Evolutionary conservation across 1,284 basidiomycete genomes (phyloP).

Genomic region (Trichosporon asahii): DNA sequence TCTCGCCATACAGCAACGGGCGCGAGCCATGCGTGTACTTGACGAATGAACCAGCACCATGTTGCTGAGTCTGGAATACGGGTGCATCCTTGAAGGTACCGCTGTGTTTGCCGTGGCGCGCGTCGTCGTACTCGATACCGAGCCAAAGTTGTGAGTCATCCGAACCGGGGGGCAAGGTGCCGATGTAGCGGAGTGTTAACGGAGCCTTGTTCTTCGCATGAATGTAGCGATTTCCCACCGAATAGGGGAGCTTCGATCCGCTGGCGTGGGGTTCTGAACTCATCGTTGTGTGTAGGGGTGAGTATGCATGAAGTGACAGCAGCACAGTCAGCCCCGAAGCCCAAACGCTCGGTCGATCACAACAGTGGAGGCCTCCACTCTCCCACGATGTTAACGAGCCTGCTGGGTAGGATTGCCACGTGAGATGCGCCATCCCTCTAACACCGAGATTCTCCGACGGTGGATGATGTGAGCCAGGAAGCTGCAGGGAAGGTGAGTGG

Average conservation of each 20-base stretch:
- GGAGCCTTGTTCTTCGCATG: conserved; percentile 37
- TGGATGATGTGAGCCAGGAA: background rate
- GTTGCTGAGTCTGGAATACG: conserved; percentile 61
- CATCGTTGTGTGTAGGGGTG: background rate
- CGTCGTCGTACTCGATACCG: conserved; percentile 93
- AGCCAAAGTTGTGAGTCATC: conserved; percentile 60
- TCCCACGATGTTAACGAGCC: background rate
- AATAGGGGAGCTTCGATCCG: background rate
- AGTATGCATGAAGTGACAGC: background rate
- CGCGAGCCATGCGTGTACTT: conserved; percentile 18
- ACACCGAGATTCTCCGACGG: conserved; percentile 7
- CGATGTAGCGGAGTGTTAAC: conserved; percentile 45
- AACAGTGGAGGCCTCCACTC: background rate
- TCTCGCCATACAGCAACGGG: conserved; percentile 56
- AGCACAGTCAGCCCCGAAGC: background rate
- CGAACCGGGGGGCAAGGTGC: conserved; percentile 28
- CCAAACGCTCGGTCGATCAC: background rate
- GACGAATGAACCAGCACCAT: conserved; percentile 48
- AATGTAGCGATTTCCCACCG: conserved; percentile 36
- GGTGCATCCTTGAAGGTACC: conserved; percentile 71
- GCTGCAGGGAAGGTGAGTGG: background rate
- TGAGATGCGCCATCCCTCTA: background rate
- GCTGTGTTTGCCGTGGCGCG: conserved; percentile 76
- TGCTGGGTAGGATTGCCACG: background rate
- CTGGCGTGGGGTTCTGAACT: background rate